Evolutionary conservation across 116 monocot species (phyloP).

Genomic region (Papilionanthe hybrid): DNA sequence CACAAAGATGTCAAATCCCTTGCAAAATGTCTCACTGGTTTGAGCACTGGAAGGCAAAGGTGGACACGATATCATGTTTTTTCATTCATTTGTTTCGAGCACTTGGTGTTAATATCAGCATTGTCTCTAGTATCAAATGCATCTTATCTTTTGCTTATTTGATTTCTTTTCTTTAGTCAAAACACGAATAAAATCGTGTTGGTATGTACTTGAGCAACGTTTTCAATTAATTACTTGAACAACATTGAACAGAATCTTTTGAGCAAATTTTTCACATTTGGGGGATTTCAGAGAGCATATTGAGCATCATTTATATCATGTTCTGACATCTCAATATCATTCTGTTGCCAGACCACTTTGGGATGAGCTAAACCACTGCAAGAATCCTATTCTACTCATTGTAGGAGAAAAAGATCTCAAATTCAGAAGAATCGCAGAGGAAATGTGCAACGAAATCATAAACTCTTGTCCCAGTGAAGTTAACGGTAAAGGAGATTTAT

Average conservation of each 20-base stretch:
- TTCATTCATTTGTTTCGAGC: too few relatives aligned
- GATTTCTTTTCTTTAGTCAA: too few relatives aligned
- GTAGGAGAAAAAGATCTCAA: slow-evolving; percentile 76
- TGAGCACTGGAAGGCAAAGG: slow-evolving; percentile 78
- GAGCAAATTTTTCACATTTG: neutral
- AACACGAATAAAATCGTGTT: too few relatives aligned
- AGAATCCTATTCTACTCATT: slow-evolving; percentile 58
- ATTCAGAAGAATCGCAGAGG: slow-evolving; percentile 56
- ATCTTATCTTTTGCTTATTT: too few relatives aligned
- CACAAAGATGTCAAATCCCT: slow-evolving; percentile 51
- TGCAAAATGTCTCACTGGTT: slow-evolving; percentile 48
- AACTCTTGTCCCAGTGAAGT: neutral
- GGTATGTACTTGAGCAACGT: neutral
- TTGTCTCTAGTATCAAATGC: too few relatives aligned
- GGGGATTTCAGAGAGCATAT: neutral
- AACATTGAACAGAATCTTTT: neutral
- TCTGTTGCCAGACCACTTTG: slow-evolving; percentile 57
- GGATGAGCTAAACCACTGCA: slow-evolving; percentile 61
- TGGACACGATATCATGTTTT: slow-evolving; percentile 13
- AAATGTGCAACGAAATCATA: slow-evolving; percentile 46
- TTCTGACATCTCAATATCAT: neutral
- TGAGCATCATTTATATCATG: neutral
- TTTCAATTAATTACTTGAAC: neutral
- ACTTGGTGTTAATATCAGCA: too few relatives aligned
- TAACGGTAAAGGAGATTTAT: slow-evolving; percentile 12